Evolutionary conservation across 1,139 yeast species (phyloP).

Genomic region (Pichia sp.): DNA sequence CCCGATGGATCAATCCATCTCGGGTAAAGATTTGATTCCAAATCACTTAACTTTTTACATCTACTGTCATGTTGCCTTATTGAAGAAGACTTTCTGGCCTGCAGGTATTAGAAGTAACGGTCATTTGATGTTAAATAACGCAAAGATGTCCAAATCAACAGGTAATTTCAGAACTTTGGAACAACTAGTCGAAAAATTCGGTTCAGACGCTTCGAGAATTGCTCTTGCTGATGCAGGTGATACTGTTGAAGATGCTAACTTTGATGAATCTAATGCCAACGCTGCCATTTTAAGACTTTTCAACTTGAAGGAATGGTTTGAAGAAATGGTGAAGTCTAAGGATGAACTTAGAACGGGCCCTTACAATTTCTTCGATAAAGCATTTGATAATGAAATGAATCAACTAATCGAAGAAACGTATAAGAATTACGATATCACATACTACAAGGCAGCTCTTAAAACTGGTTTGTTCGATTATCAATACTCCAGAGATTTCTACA

Average conservation of each 20-base stretch:
- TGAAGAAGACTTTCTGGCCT: constrained; percentile 92
- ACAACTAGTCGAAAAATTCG: constrained; percentile 80
- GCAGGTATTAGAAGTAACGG: constrained; percentile 92
- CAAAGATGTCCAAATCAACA: constrained; percentile 96
- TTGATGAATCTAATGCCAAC: constrained; percentile 94
- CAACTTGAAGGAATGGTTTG: constrained; percentile 94
- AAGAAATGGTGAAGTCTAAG: constrained; percentile 54
- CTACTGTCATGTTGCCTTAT: constrained; percentile 86
- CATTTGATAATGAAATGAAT: constrained; percentile 94
- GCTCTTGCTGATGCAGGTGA: constrained; percentile 99
- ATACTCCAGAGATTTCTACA: constrained; percentile 91
- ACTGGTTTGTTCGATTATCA: constrained; percentile 91
- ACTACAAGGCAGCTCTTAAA: constrained; percentile 86
- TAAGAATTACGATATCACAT: constrained; percentile 64
- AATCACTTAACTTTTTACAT: constrained; percentile 95
- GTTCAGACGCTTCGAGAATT: constrained; percentile 97
- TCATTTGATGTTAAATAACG: constrained; percentile 89
- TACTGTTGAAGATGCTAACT: constrained; percentile 94
- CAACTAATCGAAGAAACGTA: constrained; percentile 67
- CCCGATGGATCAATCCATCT: constrained; percentile 84
- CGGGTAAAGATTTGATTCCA: constrained; percentile 97
- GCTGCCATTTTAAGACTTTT: constrained; percentile 94
- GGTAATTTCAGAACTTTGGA: constrained; percentile 94
- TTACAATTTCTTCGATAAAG: constrained; percentile 71
- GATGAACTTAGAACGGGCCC: constrained; percentile 68